These are phyloP conservation scores for Vitellaria paradoxa DNA, from an alignment of 179 eudicot species.

Conservation along the genomic window DNA sequence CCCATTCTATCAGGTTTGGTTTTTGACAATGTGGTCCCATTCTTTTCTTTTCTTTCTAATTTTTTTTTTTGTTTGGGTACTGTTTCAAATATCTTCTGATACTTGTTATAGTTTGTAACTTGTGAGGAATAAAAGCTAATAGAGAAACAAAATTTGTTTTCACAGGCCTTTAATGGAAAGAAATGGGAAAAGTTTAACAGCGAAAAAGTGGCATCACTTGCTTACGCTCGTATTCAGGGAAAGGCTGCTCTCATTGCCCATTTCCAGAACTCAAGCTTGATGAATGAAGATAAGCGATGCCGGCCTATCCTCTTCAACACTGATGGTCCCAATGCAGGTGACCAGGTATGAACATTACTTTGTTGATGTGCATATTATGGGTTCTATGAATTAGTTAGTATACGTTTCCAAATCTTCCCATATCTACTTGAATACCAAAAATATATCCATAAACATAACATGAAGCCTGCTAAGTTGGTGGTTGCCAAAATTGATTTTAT, in stretches of 20 bases:
- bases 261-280: constrained; percentile 95
- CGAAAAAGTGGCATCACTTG: constrained; percentile 87
- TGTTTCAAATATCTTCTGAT: not conserved
- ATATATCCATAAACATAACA: not conserved
- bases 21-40: not conserved
- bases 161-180: constrained; percentile 77
- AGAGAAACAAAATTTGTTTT: not conserved
- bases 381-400: no score
- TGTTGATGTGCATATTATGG: not conserved
- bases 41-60: no score
- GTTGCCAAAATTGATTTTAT: not conserved
- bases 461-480: constrained; percentile 9
- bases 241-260: constrained; percentile 83
- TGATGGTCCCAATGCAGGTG: constrained; percentile 81
- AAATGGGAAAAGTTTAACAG: constrained; percentile 99
- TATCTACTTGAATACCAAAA: not conserved
- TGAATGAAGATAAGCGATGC: constrained; percentile 96
- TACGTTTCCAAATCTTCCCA: not conserved
- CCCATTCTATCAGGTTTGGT: constrained; percentile 60
- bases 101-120: not conserved
- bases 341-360: constrained; percentile 47
- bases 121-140: not conserved
- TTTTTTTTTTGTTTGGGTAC: not conserved
- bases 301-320: constrained; percentile 82
- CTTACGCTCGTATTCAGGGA: constrained; percentile 92